Evolutionary conservation across 768 basidiomycete species (phyloP), one percentile per base, ranked within the genome.

Genomic region (Podaxis sp.): DNA sequence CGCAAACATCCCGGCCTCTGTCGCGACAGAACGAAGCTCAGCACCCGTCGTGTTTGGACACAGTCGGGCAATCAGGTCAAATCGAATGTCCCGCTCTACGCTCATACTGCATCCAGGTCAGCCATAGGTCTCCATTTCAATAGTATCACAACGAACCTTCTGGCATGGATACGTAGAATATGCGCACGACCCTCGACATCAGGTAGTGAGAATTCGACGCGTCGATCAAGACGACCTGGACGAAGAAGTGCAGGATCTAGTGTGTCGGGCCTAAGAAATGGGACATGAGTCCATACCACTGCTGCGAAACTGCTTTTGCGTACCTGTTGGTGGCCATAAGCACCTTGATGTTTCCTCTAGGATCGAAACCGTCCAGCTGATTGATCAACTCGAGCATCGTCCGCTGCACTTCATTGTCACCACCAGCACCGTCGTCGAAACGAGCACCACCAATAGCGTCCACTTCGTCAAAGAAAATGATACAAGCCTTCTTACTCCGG

Each of bases 1-100:
- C 1, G 97, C 96, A 77, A 96, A 99, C 97, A 99, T 99, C n/a
- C 97, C 97, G 53, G 97, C 97, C 84, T 99, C 96, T 8, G 96
- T 99, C 15, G 96, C 95, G 7, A 99, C 97, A 26, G 93, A 95
- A 52, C 96, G 89, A 63, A 99, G 76, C 76, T 99, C 97, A n/a
- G 97, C 97, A 63, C 97, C 97, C 11, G 97, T 98, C 13, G 97
- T 96, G 74, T 97, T 97, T 22, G 97, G 97, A 74, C 97, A 99
- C 63, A 99, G 77, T 40, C 97, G 88, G 11, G 96, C 96, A 72
- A 99, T 96, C 49, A 99, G 86, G 72, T 98, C 96, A 73, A 95
- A 99, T 54, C 97, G 93, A 71, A 99, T 99, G 70, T 96, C 92
- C 63, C 95, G 85, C 74, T 98, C 96, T 48, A 95, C 93, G 65